These are phyloP conservation scores for Zygosaccharomyces bailii DNA, from an alignment of 805 yeast genomes.

Conservation along the genomic window DNA sequence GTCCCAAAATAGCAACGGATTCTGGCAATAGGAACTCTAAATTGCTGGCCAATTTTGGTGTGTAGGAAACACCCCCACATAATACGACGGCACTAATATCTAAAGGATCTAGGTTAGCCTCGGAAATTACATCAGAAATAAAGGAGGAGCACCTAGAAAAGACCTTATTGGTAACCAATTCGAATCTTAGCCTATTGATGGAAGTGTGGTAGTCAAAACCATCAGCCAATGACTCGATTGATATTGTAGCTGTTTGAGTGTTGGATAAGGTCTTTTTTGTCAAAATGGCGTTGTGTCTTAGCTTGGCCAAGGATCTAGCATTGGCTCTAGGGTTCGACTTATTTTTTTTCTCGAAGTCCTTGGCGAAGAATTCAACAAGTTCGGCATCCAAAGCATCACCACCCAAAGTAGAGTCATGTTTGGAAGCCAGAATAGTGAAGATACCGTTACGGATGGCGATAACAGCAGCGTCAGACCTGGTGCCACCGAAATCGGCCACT, in stretches of 20 bases:
- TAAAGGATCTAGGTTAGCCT: conserved; percentile 80
- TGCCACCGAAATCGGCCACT: conserved; percentile 96
- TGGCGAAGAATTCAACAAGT: conserved; percentile 78
- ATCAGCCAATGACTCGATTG: conserved; percentile 90
- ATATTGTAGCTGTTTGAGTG: conserved; percentile 82
- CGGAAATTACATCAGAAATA: conserved; percentile 66
- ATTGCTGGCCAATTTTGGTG: conserved; percentile 84
- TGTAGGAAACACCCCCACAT: conserved; percentile 89
- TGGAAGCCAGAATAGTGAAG: conserved; percentile 80
- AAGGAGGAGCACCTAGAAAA: conserved; percentile 73
- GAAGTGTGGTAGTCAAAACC: conserved; percentile 92
- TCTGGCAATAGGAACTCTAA: conserved; percentile 78
- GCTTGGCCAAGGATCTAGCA: conserved; percentile 84
- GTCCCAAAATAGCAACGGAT: conserved; percentile 62
- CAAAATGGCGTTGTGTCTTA: conserved; percentile 73
- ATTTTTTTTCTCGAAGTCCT: conserved; percentile 89
- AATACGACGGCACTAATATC: conserved; percentile 89
- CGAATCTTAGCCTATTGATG: conserved; percentile 91
- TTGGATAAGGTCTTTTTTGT: conserved; percentile 91
- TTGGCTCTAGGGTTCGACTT: conserved; percentile 75
- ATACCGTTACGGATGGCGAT: conserved; percentile 92
- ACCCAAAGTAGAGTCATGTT: conserved; percentile 78
- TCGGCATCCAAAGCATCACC: conserved; percentile 83
- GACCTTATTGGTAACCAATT: conserved; percentile 76
- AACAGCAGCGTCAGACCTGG: conserved; percentile 93